Conservation (phyloP, 2,329 filamentous ascomycete genomes). For the Diaporthe ampelina region DNA sequence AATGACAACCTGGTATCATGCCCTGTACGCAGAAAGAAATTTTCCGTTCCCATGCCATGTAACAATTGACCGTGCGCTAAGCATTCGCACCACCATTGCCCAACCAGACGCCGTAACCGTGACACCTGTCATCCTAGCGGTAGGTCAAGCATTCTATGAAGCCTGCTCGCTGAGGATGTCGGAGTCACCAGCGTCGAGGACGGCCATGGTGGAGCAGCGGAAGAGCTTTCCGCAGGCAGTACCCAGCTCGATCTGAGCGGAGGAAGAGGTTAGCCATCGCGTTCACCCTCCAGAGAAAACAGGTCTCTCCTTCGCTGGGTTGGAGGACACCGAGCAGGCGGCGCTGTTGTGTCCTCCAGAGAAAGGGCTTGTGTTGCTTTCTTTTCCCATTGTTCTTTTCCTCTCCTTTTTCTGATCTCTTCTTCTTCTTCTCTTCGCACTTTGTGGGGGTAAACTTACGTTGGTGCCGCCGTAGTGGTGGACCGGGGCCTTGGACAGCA, state of each 20-base stretch:
- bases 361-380: constrained; percentile 31
- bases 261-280: constrained; percentile 66
- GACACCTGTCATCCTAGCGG: constrained; percentile 28
- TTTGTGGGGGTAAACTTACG: constrained; percentile 75
- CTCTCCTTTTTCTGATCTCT: neutral
- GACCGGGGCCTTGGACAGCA: constrained; percentile 93
- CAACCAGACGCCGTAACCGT: constrained; percentile 39
- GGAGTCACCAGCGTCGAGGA: constrained; percentile 97
- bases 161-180: constrained; percentile 91
- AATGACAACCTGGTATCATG: constrained; percentile 42
- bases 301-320: constrained; percentile 91
- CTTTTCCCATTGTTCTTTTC: neutral
- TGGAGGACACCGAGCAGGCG: constrained; percentile 45
- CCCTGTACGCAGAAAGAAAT: constrained; percentile 25
- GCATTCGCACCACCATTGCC: constrained; percentile 34
- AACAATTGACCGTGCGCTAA: constrained; percentile 21
- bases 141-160: constrained; percentile 66
- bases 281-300: constrained; percentile 86
- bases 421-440: neutral
- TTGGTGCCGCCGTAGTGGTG: constrained; percentile 99
- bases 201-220: constrained; percentile 96
- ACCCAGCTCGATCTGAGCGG: constrained; percentile 90
- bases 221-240: constrained; percentile 99
- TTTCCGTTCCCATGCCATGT: constrained; percentile 38
- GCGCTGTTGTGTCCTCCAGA: constrained; percentile 29